Base-by-base conservation (phyloP, 148 eudicot species). In the Chenopodium quinoa region DNA sequence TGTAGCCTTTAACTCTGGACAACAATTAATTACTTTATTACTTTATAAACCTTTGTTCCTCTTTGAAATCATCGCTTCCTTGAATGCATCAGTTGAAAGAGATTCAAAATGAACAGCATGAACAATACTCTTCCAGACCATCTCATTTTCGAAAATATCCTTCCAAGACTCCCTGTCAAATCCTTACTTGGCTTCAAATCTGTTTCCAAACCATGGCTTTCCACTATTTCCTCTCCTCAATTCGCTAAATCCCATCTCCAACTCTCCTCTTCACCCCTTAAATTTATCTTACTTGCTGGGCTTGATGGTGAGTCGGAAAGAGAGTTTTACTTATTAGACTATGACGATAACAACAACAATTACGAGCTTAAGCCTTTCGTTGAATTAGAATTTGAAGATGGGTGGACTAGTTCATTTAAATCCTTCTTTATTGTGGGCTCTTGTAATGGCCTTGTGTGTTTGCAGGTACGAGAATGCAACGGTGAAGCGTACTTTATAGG, bases 121-220 rank as follows among this genome's bases (percentile, higher is more conserved):
- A 23, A 34, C 37, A 34, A 34, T 2, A 40, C 20, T 7, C 20
- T 34, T 34, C 23, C 25, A 12, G 1, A 70, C 73, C 48, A 70
- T 19, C 22, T 70, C 2, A 19, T 70, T 17, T 4, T 37, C 11
- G 73, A 70, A 5, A 71, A 81, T 74, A 81, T 81, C 17, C 71
- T 81, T 0, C 73, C 73, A 0, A 58, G 64, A 69, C 80, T 82
- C 8, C 71, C 80, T 12, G 63, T 72, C 14, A 82, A 71, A 71
- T 13, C 84, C 63, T 63, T 82, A 46, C 44, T 46, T 29, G 80
- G 84, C 9, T 77, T 82, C 71, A 77, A 64, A 64, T 81, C 11
- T 17, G 83, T 74, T 9, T 73, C 72, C n/a, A 74, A 81, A 25
- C 47, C 10, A 19, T 81, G 78, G 78, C 32, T 73, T 0, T 16